These are phyloP conservation scores for Reticulascus tulasneorum DNA, from an alignment of 2,329 filamentous ascomycete species.

Conservation along the genomic window DNA sequence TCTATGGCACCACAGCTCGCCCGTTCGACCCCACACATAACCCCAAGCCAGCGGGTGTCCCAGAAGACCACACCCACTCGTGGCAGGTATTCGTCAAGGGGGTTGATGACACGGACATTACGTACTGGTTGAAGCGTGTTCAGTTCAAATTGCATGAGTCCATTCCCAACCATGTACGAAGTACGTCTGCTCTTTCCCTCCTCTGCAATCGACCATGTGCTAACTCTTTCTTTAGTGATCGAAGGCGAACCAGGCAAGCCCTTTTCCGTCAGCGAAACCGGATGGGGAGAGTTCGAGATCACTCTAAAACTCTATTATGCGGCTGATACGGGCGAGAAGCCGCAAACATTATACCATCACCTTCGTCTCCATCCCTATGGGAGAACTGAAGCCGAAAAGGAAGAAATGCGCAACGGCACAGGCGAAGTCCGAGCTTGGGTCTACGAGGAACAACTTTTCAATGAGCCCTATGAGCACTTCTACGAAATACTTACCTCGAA, in stretches of 20 bases:
- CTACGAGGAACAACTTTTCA: slow-evolving; percentile 95
- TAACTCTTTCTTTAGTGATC: slow-evolving; percentile 45
- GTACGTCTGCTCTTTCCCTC: slow-evolving; percentile 33
- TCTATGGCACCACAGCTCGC: slow-evolving; percentile 76
- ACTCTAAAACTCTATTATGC: slow-evolving; percentile 93
- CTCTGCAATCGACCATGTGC: not conserved
- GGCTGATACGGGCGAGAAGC: slow-evolving; percentile 83
- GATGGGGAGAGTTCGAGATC: slow-evolving; percentile 98
- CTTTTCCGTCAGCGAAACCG: slow-evolving; percentile 86
- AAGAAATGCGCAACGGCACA: slow-evolving; percentile 52
- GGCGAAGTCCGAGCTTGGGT: slow-evolving; percentile 71
- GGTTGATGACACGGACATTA: slow-evolving; percentile 83
- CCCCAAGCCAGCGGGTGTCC: slow-evolving; percentile 71
- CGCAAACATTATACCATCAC: slow-evolving; percentile 91
- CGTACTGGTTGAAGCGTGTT: slow-evolving; percentile 93
- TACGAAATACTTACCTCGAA: slow-evolving; percentile 81
- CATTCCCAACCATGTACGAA: slow-evolving; percentile 85
- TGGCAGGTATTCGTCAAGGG: slow-evolving; percentile 95
- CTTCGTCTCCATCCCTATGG: slow-evolving; percentile 89
- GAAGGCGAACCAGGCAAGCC: slow-evolving; percentile 65
- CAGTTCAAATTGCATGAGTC: slow-evolving; percentile 99
- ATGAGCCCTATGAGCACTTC: slow-evolving; percentile 90
- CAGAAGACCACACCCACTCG: slow-evolving; percentile 90
- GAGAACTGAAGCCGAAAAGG: slow-evolving; percentile 69
- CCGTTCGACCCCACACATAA: slow-evolving; percentile 75